phyloP scores from a whole-genome alignment of 345 rosid genomes.

The Eucalyptus melliodora region DNA sequence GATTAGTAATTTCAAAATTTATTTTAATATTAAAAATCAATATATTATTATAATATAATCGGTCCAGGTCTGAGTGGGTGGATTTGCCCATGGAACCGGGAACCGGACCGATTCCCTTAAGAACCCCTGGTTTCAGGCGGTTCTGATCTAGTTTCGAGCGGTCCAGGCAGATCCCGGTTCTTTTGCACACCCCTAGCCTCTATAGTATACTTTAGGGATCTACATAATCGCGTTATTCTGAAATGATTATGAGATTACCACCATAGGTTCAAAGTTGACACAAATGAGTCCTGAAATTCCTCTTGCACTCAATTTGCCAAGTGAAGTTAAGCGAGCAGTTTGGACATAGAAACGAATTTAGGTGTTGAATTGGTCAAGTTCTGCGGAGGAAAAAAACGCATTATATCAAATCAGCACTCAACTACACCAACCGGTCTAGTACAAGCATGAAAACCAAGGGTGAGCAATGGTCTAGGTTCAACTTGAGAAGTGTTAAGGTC shows the following conservation, averaged over 20 bases:
- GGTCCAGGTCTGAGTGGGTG: no score
- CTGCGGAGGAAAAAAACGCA: neutral
- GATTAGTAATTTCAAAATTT: no score
- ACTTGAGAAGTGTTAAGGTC: neutral
- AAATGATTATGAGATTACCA: neutral
- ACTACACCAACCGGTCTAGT: neutral
- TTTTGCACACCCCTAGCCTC: neutral
- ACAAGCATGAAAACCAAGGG: neutral
- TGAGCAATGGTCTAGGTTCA: neutral
- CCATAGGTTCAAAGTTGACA: neutral
- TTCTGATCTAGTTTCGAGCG: no score
- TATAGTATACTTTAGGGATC: no score
- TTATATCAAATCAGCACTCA: neutral
- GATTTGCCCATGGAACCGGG: no score
- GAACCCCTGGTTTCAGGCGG: fast-evolving
- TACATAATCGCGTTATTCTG: no score
- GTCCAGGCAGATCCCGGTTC: fast-evolving
- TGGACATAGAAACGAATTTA: neutral
- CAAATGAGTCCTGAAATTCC: no score
- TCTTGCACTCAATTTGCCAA: neutral
- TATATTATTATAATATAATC: no score
- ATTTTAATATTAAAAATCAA: no score
- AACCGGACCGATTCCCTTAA: no score
- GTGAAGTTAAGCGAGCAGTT: neutral
- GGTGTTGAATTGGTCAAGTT: neutral